A percentile compares a stretch with the other conserved stretches of the same genome.
Evolutionary conservation across 495 filamentous ascomycete species (phyloP).

Genomic region (Penicillium waksmanii): DNA sequence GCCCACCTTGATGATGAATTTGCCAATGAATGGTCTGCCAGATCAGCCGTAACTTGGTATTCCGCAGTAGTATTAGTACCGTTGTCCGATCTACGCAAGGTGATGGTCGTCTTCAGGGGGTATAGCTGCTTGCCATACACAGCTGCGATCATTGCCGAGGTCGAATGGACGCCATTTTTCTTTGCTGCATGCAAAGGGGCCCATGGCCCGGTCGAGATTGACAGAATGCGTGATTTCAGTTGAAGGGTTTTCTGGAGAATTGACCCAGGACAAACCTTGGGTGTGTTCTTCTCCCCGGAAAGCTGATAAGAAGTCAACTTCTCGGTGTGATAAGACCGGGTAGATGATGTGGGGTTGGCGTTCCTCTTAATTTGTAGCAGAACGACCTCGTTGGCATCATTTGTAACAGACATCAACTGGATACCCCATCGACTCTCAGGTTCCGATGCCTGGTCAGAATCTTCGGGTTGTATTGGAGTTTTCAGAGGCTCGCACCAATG

Average conservation of each 20-base stretch:
- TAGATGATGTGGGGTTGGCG: not conserved
- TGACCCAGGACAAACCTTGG: constrained; percentile 28
- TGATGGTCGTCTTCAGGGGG: constrained; percentile 32
- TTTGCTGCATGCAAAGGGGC: not conserved
- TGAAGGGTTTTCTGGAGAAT: constrained; percentile 34
- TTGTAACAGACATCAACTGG: constrained; percentile 39
- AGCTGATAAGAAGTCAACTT: constrained; percentile 32
- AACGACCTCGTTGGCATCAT: constrained; percentile 48
- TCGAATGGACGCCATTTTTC: constrained; percentile 14
- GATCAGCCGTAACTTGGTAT: constrained; percentile 12
- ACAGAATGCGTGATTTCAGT: constrained; percentile 24
- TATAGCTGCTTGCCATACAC: constrained; percentile 35
- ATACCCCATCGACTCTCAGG: constrained; percentile 48
- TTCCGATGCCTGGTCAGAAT: constrained; percentile 8
- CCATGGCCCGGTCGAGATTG: constrained; percentile 47
- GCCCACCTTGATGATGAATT: constrained; percentile 7
- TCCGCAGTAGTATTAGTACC: not conserved
- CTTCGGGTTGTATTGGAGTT: constrained; percentile 14
- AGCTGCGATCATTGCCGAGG: constrained; percentile 32
- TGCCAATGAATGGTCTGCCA: constrained; percentile 25
- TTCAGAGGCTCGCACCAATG: constrained; percentile 45
- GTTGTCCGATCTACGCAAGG: constrained; percentile 8
- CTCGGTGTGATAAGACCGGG: constrained; percentile 22
- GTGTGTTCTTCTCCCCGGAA: constrained; percentile 11
- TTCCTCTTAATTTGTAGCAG: constrained; percentile 30